Percentiles rank a stretch among this genome's conserved stretches.
These are phyloP conservation scores for Daldinia loculata DNA, from an alignment of 495 filamentous ascomycete genomes.

Conservation along the genomic window DNA sequence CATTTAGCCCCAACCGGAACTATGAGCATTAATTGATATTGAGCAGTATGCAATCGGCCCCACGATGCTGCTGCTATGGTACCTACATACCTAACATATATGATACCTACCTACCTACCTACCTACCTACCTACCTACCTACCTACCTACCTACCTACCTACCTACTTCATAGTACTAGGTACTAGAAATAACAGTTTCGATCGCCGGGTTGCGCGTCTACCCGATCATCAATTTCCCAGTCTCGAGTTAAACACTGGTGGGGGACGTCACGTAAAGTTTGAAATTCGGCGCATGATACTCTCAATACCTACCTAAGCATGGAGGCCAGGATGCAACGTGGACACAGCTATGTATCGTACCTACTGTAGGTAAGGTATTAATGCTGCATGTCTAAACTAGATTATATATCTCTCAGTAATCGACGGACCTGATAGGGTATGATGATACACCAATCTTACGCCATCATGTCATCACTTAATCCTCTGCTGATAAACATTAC, in stretches of 20 bases:
- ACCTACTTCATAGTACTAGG: not conserved
- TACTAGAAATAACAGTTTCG: not conserved
- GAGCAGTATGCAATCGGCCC: slow-evolving; percentile 1
- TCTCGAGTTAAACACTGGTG: slow-evolving; percentile 33
- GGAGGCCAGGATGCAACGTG: slow-evolving; percentile 37
- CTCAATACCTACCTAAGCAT: slow-evolving; percentile 11
- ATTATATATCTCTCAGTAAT: slow-evolving; percentile 35
- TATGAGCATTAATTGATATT: slow-evolving; percentile 30
- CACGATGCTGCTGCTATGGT: not conserved
- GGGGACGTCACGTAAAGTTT: slow-evolving; percentile 28
- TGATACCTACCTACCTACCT: not conserved
- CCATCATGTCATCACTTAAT: slow-evolving; percentile 41
- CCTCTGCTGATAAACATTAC: slow-evolving; percentile 37
- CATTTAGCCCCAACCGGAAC: slow-evolving; percentile 39
- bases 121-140: not conserved
- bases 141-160: not conserved
- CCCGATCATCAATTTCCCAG: slow-evolving; percentile 12
- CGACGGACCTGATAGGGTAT: slow-evolving; percentile 26
- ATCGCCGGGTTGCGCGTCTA: slow-evolving; percentile 9
- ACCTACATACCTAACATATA: not conserved
- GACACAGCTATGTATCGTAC: slow-evolving; percentile 18
- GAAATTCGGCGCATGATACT: slow-evolving; percentile 29
- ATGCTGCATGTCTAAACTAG: slow-evolving; percentile 36
- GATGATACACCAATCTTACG: slow-evolving; percentile 43
- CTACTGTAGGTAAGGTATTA: slow-evolving; percentile 4